These are phyloP conservation scores for Micractinium conductrix DNA, from an alignment of 139 green algal species.

Conservation along the genomic window DNA sequence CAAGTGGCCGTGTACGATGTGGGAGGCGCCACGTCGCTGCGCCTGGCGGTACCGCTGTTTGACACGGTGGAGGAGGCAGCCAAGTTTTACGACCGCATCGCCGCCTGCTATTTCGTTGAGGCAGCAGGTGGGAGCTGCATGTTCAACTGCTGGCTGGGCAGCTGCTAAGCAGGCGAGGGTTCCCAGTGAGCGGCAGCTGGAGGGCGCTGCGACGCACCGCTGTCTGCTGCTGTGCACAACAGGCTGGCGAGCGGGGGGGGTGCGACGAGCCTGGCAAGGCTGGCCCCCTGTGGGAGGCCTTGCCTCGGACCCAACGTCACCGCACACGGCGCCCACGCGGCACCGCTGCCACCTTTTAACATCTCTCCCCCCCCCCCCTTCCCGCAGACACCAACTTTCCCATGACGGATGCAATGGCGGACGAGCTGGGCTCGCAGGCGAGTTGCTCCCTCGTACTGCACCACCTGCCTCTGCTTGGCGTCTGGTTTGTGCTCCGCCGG, in stretches of 20 bases:
- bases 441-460: too few relatives aligned
- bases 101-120: conserved; percentile 16
- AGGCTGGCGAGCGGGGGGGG: too few relatives aligned
- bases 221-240: background rate
- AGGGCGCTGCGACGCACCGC: background rate
- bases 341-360: too few relatives aligned
- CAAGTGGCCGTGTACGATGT: background rate
- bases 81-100: conserved; percentile 30
- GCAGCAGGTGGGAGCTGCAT: background rate
- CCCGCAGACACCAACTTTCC: conserved; percentile 44
- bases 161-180: too few relatives aligned
- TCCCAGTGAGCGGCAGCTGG: too few relatives aligned
- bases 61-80: conserved; percentile 22
- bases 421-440: conserved; percentile 7
- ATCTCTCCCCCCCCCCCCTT: background rate
- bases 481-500: too few relatives aligned
- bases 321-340: too few relatives aligned
- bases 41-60: background rate
- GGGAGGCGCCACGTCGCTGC: background rate
- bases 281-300: too few relatives aligned
- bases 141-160: too few relatives aligned
- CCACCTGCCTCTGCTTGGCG: too few relatives aligned
- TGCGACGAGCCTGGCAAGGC: too few relatives aligned
- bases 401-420: background rate
- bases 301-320: background rate